Evolutionary conservation across 495 filamentous ascomycete genomes (phyloP).

Genomic region (Trichoderma virens): DNA sequence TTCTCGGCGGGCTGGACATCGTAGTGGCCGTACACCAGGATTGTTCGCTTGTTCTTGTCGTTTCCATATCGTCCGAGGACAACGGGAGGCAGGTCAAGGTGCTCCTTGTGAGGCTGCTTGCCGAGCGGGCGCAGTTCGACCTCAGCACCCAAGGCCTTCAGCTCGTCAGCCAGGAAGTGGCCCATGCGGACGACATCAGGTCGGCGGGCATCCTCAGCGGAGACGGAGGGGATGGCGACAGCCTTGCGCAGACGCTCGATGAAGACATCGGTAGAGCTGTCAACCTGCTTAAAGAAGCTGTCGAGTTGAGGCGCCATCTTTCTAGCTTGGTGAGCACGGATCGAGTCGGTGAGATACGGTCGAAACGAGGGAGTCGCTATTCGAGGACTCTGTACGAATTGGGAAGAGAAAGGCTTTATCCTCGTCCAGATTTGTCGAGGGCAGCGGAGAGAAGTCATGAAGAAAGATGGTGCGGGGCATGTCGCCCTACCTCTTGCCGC

Average conservation of each 20-base stretch:
- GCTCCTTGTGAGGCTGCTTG: constrained; percentile 80
- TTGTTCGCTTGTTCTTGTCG: constrained; percentile 85
- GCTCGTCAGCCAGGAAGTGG: constrained; percentile 75
- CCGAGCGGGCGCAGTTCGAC: constrained; percentile 80
- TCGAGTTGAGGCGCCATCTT: constrained; percentile 83
- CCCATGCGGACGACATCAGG: constrained; percentile 95
- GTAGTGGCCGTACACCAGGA: constrained; percentile 97
- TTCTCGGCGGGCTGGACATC: constrained; percentile 94
- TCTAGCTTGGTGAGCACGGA: constrained; percentile 43
- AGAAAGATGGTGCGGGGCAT: constrained; percentile 8
- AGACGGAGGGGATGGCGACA: constrained; percentile 93
- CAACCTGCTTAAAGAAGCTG: constrained; percentile 83
- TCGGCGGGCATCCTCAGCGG: constrained; percentile 79
- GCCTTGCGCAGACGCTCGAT: constrained; percentile 88
- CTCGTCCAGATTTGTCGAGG: constrained; percentile 5
- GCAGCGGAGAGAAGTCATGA: not conserved
- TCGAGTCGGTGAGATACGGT: constrained; percentile 38
- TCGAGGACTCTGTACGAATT: not conserved
- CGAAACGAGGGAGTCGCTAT: constrained; percentile 14
- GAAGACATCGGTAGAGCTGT: constrained; percentile 69
- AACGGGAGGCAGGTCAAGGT: constrained; percentile 87
- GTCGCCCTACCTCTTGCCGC: not conserved
- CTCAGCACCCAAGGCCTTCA: constrained; percentile 72
- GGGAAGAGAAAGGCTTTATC: not conserved
- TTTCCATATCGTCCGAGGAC: constrained; percentile 85